Percentiles rank a stretch among this genome's conserved stretches.
Evolutionary conservation across 148 eudicot species (phyloP).

Genomic region (Rhododendron griersonianum): DNA sequence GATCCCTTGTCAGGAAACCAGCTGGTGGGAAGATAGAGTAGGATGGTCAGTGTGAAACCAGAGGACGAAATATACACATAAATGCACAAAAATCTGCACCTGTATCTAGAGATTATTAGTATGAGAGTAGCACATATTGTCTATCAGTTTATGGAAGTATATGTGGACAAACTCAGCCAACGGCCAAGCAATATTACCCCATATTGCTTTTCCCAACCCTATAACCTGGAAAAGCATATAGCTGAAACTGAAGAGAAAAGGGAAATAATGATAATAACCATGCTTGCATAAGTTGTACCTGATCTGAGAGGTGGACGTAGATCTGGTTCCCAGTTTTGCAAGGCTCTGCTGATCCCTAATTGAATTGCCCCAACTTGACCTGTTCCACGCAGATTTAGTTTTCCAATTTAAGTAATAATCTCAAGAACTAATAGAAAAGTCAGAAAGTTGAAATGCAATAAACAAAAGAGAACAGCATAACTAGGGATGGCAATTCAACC

Average conservation of each 20-base stretch:
- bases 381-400: constrained; percentile 26
- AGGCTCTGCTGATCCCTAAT: constrained; percentile 84
- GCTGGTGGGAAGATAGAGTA: constrained; percentile 43
- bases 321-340: constrained; percentile 91
- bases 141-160: neutral
- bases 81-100: neutral
- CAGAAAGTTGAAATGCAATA: neutral
- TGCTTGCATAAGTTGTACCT: constrained; percentile 34
- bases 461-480: neutral
- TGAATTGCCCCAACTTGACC: constrained; percentile 96
- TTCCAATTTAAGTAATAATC: neutral
- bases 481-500: neutral
- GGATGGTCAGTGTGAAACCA: neutral
- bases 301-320: constrained; percentile 81
- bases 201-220: neutral
- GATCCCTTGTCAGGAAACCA: constrained; percentile 90
- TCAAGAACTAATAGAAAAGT: neutral
- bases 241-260: neutral
- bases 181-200: neutral
- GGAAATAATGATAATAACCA: neutral
- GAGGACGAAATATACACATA: neutral
- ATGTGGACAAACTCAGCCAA: neutral
- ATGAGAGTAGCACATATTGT: neutral
- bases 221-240: neutral
- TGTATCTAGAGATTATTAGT: neutral